phyloP scores from a whole-genome alignment of 345 rosid genomes.

The Jatropha curcas region DNA sequence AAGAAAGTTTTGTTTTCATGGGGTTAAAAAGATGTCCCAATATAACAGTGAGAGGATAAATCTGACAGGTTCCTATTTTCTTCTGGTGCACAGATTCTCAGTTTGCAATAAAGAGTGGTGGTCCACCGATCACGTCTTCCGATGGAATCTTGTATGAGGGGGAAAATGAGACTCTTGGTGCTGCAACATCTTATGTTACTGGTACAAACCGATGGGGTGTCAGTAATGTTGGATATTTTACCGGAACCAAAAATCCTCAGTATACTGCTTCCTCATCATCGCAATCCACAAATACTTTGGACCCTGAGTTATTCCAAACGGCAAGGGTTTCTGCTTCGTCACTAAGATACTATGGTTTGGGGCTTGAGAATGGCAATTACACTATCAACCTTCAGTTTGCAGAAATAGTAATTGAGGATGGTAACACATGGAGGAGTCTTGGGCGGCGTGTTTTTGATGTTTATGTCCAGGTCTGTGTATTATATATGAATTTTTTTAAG shows the following conservation, averaged over 20 bases:
- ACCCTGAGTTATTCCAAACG: constrained; percentile 48
- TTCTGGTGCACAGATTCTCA: constrained; percentile 41
- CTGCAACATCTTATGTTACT: constrained; percentile 55
- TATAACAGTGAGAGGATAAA: too few species aligned
- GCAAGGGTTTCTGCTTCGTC: constrained; percentile 71
- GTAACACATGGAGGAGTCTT: too few species aligned
- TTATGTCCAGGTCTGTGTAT: too few species aligned
- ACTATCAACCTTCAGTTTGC: constrained; percentile 51
- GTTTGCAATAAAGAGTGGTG: constrained; percentile 66
- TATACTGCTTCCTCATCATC: constrained; percentile 29
- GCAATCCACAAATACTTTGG: constrained; percentile 41
- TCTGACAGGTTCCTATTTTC: not conserved
- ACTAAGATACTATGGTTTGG: constrained; percentile 73
- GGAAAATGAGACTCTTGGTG: constrained; percentile 53
- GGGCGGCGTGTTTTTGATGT: too few species aligned
- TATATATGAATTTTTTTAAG: too few species aligned
- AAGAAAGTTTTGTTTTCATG: too few species aligned
- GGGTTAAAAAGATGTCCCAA: too few species aligned
- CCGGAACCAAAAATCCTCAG: constrained; percentile 31
- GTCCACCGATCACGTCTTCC: constrained; percentile 47
- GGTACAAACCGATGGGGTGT: constrained; percentile 45
- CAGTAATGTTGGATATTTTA: constrained; percentile 44
- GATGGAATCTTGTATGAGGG: constrained; percentile 41
- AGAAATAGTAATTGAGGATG: constrained; percentile 31
- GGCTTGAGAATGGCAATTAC: constrained; percentile 82